A percentile compares a stretch with the other conserved stretches of the same genome.
Evolutionary conservation across 169 alveolate species (phyloP).

Genomic region (Babesia caballi): DNA sequence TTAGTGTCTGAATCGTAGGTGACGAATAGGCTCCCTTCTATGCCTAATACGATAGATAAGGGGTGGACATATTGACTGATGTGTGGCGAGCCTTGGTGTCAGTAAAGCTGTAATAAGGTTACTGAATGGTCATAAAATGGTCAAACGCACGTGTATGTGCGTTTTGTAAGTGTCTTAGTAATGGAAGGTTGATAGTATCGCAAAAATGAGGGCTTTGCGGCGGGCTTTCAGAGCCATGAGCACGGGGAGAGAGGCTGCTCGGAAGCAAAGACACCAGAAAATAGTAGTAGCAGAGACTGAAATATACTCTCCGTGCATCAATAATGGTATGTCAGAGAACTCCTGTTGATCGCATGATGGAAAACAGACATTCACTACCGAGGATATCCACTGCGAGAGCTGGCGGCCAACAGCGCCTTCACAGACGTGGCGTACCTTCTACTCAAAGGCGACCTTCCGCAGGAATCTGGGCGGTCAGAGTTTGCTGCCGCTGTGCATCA

Average conservation of each 20-base stretch:
- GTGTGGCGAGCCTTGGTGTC: background rate
- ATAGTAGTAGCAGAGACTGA: conserved; percentile 49
- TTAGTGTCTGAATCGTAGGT: background rate
- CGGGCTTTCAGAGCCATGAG: conserved; percentile 6
- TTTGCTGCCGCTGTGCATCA: conserved; percentile 1
- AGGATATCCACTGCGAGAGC: conserved; percentile 40
- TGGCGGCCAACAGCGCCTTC: conserved; percentile 4
- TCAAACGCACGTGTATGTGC: background rate
- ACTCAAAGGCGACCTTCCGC: conserved; percentile 37
- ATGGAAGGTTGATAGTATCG: background rate
- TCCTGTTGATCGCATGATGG: background rate
- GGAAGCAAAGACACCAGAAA: conserved; percentile 22
- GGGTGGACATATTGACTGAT: background rate
- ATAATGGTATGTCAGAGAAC: background rate
- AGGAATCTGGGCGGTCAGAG: background rate
- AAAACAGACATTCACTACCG: conserved; percentile 36
- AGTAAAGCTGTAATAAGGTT: background rate
- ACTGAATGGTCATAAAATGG: background rate
- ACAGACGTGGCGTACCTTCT: conserved; percentile 35
- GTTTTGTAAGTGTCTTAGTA: background rate
- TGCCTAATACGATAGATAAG: background rate
- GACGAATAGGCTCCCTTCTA: background rate
- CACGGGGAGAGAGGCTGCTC: background rate
- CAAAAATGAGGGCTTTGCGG: conserved; percentile 1
- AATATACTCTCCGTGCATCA: conserved; percentile 49